phyloP scores from a whole-genome alignment of 164 flowering plant species.

The Liquidambar formosana region DNA sequence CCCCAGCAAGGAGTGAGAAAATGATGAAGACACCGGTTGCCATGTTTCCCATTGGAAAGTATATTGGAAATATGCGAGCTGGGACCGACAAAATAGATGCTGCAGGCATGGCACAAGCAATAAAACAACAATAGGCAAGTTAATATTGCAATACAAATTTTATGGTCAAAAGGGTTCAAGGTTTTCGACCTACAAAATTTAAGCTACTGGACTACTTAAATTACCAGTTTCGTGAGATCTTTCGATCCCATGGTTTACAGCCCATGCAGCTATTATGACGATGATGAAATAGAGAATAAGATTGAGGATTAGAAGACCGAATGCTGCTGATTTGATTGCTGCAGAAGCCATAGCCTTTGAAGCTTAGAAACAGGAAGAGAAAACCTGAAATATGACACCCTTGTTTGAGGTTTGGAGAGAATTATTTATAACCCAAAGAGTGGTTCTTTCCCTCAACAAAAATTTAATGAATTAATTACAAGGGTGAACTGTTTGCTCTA shows the following conservation, averaged over 20 bases:
- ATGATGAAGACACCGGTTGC: conserved; percentile 80
- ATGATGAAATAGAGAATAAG: conserved; percentile 54
- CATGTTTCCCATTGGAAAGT: conserved; percentile 78
- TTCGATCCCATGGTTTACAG: conserved; percentile 63
- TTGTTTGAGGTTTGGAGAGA: neutral
- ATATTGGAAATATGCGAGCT: conserved; percentile 68
- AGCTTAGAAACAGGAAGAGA: neutral
- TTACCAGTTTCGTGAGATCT: conserved; percentile 59
- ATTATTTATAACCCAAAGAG: conserved; percentile 7
- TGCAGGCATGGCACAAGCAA: conserved; percentile 21
- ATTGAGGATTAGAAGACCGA: conserved; percentile 53
- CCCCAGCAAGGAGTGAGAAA: conserved; percentile 69
- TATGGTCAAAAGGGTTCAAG: too few relatives aligned
- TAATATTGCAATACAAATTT: too few relatives aligned
- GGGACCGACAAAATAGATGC: conserved; percentile 53
- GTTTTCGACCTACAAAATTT: too few relatives aligned
- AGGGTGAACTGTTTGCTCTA: too few relatives aligned
- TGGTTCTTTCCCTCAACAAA: conserved; percentile 2
- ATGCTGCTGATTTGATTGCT: conserved; percentile 59
- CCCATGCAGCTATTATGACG: conserved; percentile 65
- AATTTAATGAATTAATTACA: too few relatives aligned
- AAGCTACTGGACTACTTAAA: neutral
- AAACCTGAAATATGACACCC: neutral
- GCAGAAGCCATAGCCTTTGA: conserved; percentile 59
- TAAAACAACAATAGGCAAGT: neutral